Conservation (phyloP, 768 basidiomycete genomes). For the Favolaschia claudopus region DNA sequence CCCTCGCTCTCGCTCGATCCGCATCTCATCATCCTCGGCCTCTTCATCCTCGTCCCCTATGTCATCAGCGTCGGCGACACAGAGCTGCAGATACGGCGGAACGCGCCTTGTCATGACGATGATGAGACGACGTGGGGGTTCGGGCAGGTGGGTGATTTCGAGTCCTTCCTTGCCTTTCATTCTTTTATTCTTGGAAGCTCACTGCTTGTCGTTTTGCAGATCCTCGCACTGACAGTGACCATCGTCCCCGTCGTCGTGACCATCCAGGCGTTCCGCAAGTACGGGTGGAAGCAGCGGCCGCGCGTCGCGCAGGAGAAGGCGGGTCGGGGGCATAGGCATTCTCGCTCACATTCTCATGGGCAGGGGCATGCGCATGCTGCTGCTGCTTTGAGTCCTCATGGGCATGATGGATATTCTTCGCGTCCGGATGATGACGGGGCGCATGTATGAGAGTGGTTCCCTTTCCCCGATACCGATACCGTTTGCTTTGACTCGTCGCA, state of each 20-base stretch:
- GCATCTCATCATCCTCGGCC: slow-evolving; percentile 11
- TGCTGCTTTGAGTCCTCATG: too few relatives aligned
- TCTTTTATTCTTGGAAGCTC: neutral
- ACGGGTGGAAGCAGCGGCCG: slow-evolving; percentile 19
- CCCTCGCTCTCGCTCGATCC: slow-evolving; percentile 18
- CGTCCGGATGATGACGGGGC: too few relatives aligned
- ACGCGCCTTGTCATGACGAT: slow-evolving; percentile 17
- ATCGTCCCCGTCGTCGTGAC: slow-evolving; percentile 23
- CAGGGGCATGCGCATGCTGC: too few relatives aligned
- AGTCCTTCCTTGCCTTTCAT: neutral
- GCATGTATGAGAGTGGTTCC: too few relatives aligned
- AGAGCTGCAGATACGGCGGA: slow-evolving; percentile 31
- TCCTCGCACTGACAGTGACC: slow-evolving; percentile 20
- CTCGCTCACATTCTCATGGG: too few relatives aligned
- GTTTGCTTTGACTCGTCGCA: too few relatives aligned
- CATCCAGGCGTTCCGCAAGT: slow-evolving; percentile 15
- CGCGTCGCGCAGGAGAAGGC: slow-evolving; percentile 7
- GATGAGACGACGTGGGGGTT: slow-evolving; percentile 32
- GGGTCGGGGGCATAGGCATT: too few relatives aligned
- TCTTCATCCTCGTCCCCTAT: slow-evolving; percentile 11
- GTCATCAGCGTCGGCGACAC: slow-evolving; percentile 16
- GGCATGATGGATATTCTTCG: too few relatives aligned
- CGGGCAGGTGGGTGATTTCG: slow-evolving; percentile 38
- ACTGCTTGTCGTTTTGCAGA: neutral
- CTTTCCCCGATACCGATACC: too few relatives aligned